Conservation (phyloP, 345 rosid genomes). For the Eucalyptus virginea region DNA sequence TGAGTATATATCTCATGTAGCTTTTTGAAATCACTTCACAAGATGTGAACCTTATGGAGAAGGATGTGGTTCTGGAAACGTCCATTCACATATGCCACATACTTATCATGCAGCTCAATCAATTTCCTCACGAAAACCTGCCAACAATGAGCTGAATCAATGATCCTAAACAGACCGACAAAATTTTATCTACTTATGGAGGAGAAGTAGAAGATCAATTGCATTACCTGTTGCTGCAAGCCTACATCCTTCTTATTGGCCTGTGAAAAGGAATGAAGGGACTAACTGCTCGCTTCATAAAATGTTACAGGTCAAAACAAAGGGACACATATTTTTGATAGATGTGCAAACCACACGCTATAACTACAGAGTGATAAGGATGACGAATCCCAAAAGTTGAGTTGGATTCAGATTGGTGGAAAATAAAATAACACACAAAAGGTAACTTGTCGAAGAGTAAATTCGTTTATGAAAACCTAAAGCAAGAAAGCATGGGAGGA, state of each 20-base stretch:
- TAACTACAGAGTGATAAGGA: neutral
- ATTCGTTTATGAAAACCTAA: neutral
- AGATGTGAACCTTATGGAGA: conserved; percentile 48
- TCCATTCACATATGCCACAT: conserved; percentile 48
- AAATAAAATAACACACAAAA: neutral
- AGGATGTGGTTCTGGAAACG: conserved; percentile 64
- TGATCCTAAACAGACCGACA: neutral
- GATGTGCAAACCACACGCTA: neutral
- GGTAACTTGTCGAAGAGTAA: neutral
- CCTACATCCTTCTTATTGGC: conserved; percentile 37
- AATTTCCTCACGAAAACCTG: conserved; percentile 74
- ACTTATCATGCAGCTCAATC: conserved; percentile 77
- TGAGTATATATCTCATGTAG: neutral
- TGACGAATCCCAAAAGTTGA: neutral
- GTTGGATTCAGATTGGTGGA: neutral
- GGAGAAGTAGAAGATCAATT: neutral
- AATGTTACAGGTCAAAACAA: neutral
- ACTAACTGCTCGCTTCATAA: neutral
- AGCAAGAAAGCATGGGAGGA: neutral
- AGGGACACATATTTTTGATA: neutral
- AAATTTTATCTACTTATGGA: neutral
- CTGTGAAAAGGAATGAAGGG: conserved; percentile 10
- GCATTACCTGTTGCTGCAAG: conserved; percentile 65
- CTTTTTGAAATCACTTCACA: neutral
- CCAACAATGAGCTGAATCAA: conserved; percentile 1